Evolutionary conservation across 108 stramenopile species (phyloP).

Genomic region (Fragilaria crotonensis): DNA sequence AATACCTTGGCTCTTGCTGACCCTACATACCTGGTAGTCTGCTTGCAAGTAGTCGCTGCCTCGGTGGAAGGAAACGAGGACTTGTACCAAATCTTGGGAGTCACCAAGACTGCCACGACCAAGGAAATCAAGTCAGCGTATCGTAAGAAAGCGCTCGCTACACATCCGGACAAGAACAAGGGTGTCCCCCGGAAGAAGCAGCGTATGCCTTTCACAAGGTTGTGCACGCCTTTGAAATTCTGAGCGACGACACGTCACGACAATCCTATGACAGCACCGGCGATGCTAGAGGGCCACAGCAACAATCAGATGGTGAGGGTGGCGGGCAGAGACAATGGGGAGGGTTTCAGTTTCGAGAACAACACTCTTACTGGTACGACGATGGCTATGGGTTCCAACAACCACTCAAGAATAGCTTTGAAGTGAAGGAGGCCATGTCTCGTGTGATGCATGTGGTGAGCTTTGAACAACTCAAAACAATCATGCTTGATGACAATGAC

Average conservation of each 20-base stretch:
- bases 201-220: constrained; percentile 50
- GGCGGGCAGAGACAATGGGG: constrained; percentile 9
- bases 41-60: too few relatives aligned
- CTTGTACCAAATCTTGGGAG: constrained; percentile 82
- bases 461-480: constrained; percentile 49
- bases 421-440: constrained; percentile 46
- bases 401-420: constrained; percentile 46
- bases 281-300: not conserved
- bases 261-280: constrained; percentile 45
- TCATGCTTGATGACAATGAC: constrained; percentile 39
- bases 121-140: constrained; percentile 87
- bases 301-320: not conserved
- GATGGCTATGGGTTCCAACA: constrained; percentile 4
- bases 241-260: constrained; percentile 35
- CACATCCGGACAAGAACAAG: constrained; percentile 75
- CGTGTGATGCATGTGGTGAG: constrained; percentile 55
- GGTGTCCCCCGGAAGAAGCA: constrained; percentile 39
- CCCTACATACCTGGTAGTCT: too few relatives aligned
- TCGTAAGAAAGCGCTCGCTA: constrained; percentile 66
- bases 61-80: too few relatives aligned
- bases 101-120: constrained; percentile 47
- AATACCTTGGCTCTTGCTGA: too few relatives aligned
- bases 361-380: too few relatives aligned
- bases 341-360: constrained; percentile 12
- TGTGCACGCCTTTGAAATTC: constrained; percentile 56